Evolutionary conservation across 179 eudicot species (phyloP), one percentile per base, ranked within the genome.

Genomic region (Gypsophila paniculata): DNA sequence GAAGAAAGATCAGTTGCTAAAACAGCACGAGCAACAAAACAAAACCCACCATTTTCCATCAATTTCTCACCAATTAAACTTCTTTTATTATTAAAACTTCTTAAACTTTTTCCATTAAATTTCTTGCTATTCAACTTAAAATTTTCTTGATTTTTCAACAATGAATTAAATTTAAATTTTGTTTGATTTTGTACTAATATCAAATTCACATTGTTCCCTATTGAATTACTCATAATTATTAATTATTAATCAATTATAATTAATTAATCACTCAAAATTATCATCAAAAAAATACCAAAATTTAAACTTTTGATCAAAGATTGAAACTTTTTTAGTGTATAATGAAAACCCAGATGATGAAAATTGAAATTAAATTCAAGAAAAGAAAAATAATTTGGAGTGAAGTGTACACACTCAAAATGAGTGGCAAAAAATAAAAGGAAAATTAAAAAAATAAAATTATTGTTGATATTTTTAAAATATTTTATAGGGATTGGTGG

Each of bases 151-250:
- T 34, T 85, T 29, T 86, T 84, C 73, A 74, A 79, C 38, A 85
- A 77, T 66, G 87, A 72, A 70, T 81, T 87, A 60, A 72, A 76
- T 49, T 26, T 85, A 66, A 72, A 54, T 75, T 87, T 88, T 72
- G 79, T 84, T 79, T 89, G 90, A 83, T 89, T 83, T 83, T 86
- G 83, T 79, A 82, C 87, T 44, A 86, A 80, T 72, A 79, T 77
- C 74, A 77, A 64, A 54, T 66, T 80, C 75, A 86, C 82, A 79
- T 82, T 87, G 63, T 83, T 82, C 69, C 90, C 89, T 39, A 89
- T 82, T 42, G 84, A 79, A 76, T 80, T 88, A 79, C 96, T 93
- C 98, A 93, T 93, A 42, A 42, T 42, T 42, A 83, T 72, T 72
- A 57, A 57, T 60, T 49, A 36, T 34, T 29, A 29, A 3, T 61